phyloP scores from a whole-genome alignment of 106 monocot genomes.

The Dendrobium chrysotoxum region DNA sequence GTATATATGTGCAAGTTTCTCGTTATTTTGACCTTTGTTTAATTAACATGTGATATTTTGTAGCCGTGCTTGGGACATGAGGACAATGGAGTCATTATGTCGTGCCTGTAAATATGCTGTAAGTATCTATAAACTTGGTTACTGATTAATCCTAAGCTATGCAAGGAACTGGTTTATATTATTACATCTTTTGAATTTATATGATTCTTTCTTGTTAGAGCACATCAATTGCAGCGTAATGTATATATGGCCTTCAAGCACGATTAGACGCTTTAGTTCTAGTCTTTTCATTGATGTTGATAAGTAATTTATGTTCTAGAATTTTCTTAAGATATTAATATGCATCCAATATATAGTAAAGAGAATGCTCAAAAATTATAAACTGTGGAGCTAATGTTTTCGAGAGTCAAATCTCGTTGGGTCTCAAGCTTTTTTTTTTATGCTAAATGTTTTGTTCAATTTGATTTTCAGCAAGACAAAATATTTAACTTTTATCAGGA shows the following conservation, averaged over 20 bases:
- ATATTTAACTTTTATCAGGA: not conserved
- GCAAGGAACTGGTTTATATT: not conserved
- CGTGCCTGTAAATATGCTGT: conserved; percentile 97
- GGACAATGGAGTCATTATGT: conserved; percentile 94
- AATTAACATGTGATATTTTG: conserved; percentile 7
- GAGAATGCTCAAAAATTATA: not conserved
- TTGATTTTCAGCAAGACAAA: not conserved
- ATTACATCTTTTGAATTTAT: not conserved
- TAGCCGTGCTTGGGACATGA: conserved; percentile 93
- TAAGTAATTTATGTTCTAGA: not conserved
- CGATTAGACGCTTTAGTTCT: not conserved
- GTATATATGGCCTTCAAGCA: not conserved
- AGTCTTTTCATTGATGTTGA: not conserved
- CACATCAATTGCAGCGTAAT: not conserved
- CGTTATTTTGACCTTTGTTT: not conserved
- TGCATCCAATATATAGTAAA: not conserved
- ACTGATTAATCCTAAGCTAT: not conserved
- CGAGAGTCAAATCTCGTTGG: not conserved
- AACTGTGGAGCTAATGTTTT: not conserved
- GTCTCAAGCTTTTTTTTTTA: not conserved
- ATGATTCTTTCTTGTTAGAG: not conserved
- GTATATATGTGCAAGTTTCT: not conserved
- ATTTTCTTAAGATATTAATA: not conserved
- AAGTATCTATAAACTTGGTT: conserved; percentile 24
- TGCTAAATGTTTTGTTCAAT: not conserved